phyloP scores from a whole-genome alignment of 2,329 filamentous ascomycete species.

The Microcyclospora tardicrescens region DNA sequence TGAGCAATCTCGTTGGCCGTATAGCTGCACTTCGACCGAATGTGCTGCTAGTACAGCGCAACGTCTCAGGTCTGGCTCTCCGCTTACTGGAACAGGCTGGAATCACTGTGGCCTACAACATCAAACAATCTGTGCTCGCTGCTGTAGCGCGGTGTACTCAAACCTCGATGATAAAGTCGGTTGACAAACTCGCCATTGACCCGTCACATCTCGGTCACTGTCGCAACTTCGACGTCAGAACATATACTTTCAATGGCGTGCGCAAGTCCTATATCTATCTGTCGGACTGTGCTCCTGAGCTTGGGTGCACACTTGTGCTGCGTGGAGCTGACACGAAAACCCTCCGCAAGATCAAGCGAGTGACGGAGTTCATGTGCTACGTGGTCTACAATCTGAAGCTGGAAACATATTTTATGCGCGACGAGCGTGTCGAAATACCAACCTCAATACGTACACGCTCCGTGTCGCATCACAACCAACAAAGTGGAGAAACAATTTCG shows the following conservation, averaged over 20 bases:
- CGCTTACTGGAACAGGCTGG: slow-evolving; percentile 78
- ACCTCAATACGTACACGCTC: slow-evolving; percentile 32
- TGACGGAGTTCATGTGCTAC: slow-evolving; percentile 98
- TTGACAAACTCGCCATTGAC: slow-evolving; percentile 78
- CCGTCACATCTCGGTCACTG: slow-evolving; percentile 66
- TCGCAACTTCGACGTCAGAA: slow-evolving; percentile 86
- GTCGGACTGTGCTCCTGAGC: slow-evolving; percentile 74
- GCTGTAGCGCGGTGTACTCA: slow-evolving; percentile 87
- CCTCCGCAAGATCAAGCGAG: slow-evolving; percentile 71
- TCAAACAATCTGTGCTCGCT: slow-evolving; percentile 90
- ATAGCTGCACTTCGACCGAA: slow-evolving; percentile 78
- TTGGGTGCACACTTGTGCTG: slow-evolving; percentile 89
- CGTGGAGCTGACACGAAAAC: slow-evolving; percentile 62
- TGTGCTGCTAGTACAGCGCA: slow-evolving; percentile 79
- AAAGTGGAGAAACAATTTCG: neutral
- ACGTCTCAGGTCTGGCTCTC: slow-evolving; percentile 80
- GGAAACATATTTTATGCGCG: slow-evolving; percentile 84
- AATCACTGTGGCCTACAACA: slow-evolving; percentile 90
- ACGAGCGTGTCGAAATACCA: slow-evolving; percentile 80
- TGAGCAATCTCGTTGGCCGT: slow-evolving; percentile 80
- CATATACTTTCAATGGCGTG: slow-evolving; percentile 69
- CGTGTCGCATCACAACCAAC: slow-evolving; percentile 7
- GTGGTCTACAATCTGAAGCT: slow-evolving; percentile 96
- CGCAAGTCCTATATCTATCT: slow-evolving; percentile 96
- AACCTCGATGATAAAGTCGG: slow-evolving; percentile 82